Evolutionary conservation across 108 stramenopile species (phyloP), one percentile per base, ranked within the genome.

Genomic region (Cyclotella distinguenda): DNA sequence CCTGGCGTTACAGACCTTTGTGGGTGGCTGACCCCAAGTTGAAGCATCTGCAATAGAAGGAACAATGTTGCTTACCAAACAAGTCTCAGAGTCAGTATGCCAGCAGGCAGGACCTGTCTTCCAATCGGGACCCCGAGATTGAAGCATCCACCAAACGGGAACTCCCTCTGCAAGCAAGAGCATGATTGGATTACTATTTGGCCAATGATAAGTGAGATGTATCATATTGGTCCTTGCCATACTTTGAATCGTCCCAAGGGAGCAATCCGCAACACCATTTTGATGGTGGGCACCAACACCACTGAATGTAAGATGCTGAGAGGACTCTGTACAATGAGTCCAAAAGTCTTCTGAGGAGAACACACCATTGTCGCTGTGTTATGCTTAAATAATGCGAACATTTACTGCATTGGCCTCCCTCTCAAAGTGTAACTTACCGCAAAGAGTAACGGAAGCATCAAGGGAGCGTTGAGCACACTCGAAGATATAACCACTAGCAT

Each of bases 221-320:
- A 79, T 16, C 66, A 86, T 51, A 59, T 78, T 75, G 0, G 82
- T 49, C 6, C 75, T 48, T 31, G 84, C 82, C 64, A 16, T 64
- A 16, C 46, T 25, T 11, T 57, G 21, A 4, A 81, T 55, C 0
- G 72, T 83, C 42, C 59, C 64, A 19, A 81, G 68, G 44, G 40
- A 13, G 1, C 76, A 40, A 27, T 86, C 84, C 0, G 82, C 79
- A 13, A 64, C 49, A 8, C 75, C 71, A 66, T 85, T 85, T 40
- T 85, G 84, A 56, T 85, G 84, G 26, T 82, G 78, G 0, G 81
- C 79, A 15, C 84, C 79, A 6, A 85, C 79, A 1, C 81, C 81
- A 34, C 56, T 56, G 35, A 77, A 73, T 11, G 16, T 21, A 1
- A 64, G 18, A 4, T 0, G 30, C 39, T 79, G 80, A 0, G 27